Base-by-base conservation (phyloP, 23 red algal genomes). In the Agarophyton chilense region DNA sequence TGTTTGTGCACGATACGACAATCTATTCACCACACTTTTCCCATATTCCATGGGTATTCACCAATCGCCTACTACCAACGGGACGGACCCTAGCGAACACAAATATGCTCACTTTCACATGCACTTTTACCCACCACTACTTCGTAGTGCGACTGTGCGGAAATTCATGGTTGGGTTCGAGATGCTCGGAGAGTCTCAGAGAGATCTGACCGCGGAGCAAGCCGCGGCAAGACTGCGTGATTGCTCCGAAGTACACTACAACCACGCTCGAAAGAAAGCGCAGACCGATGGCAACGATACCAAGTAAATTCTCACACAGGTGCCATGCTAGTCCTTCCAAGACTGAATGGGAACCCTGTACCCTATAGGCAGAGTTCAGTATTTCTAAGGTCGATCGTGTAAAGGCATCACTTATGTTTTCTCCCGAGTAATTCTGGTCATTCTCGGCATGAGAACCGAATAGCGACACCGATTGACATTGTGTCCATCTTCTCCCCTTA, bases 81-180 rank as follows among this genome's bases (percentile, higher is more conserved):
- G 71, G 21, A 49, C 72, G 13, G 89, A 92, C 28, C 77, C 79
- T 6, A 53, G 54, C 7, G 39, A 44, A 34, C 86, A 98, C 58
- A 58, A 73, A 19, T 85, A 89, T 83, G 56, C 86, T n/a, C 86
- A 92, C 47, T 95, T 98, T 31, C 84, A 93, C 56, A 98, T 98
- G 86, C 89, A 93, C 73, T 98, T 98, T 61, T 98, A 98, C 54
- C 96, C 96, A 35, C 96, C 96, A 14, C 70, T 98, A 57, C 79
- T 98, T 43, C 92, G 96, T 22, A 90, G 82, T 26, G 96, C 96
- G 32, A 98, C 96, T 17, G 96, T 98, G 55, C 65, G 92, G 46
- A 98, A 98, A 68, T 98, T 98, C 76, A 98, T 98, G 96, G 96
- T 98, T 62, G 96, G 96, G 10, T 98, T 98, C 76, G 96, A 98